Conservation (phyloP, 768 basidiomycete species). For the Leccinum disarticulatum region DNA sequence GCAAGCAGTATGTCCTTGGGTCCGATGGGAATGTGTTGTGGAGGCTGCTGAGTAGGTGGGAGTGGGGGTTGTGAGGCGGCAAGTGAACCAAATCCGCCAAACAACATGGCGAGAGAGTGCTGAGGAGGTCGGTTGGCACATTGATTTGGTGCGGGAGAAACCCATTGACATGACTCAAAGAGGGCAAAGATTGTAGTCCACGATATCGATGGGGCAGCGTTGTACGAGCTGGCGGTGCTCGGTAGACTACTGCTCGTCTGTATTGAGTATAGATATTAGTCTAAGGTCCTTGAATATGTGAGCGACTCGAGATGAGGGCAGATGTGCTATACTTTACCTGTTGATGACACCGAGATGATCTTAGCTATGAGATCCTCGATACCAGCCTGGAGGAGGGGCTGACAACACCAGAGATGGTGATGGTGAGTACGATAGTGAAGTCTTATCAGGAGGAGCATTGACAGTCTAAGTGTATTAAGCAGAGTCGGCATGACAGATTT, state of each 20-base stretch:
- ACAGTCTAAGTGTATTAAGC: too few species aligned
- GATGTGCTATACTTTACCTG: too few species aligned
- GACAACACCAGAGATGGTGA: too few species aligned
- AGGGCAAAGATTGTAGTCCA: conserved; percentile 77
- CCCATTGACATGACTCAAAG: conserved; percentile 64
- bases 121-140: conserved; percentile 46
- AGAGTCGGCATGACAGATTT: too few species aligned
- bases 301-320: too few species aligned
- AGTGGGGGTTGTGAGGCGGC: conserved; percentile 28
- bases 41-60: conserved; percentile 38
- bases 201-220: conserved; percentile 61
- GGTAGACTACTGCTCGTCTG: conserved; percentile 46
- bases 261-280: too few species aligned
- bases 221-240: conserved; percentile 32
- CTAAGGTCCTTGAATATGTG: too few species aligned
- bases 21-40: conserved; percentile 45
- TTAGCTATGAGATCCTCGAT: too few species aligned
- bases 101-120: conserved; percentile 37
- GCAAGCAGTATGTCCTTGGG: conserved; percentile 78
- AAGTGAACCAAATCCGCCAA: conserved; percentile 33
- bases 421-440: too few species aligned
- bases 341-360: too few species aligned
- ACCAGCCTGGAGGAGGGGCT: too few species aligned
- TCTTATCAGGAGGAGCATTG: too few species aligned
- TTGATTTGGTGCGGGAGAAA: conserved; percentile 47